phyloP scores from a whole-genome alignment of 352 stramenopile genomes.

The Globisporangium megalacanthum region DNA sequence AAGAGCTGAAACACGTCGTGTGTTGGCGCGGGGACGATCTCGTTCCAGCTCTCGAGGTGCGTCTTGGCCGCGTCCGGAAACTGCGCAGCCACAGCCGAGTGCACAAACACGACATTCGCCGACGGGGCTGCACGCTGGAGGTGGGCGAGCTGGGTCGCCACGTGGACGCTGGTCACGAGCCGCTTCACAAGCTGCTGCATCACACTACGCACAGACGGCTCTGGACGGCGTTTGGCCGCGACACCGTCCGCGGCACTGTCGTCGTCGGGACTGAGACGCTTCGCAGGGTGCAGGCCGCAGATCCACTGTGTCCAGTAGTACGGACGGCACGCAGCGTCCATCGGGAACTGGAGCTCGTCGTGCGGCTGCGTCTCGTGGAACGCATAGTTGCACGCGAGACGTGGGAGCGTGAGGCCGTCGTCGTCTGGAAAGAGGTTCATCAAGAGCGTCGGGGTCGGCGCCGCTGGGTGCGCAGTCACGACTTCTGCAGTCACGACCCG shows the following conservation, averaged over 20 bases:
- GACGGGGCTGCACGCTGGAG: slow-evolving; percentile 21
- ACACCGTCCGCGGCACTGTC: background rate
- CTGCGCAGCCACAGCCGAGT: slow-evolving; percentile 28
- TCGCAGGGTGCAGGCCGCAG: slow-evolving; percentile 45
- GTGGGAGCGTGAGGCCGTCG: slow-evolving; percentile 37
- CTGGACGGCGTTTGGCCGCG: slow-evolving; percentile 23
- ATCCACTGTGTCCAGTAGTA: slow-evolving; percentile 80
- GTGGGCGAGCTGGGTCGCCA: slow-evolving; percentile 42
- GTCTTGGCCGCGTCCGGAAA: slow-evolving; percentile 46
- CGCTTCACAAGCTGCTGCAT: slow-evolving; percentile 57
- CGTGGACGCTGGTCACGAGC: slow-evolving; percentile 29
- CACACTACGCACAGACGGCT: slow-evolving; percentile 66
- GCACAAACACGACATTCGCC: slow-evolving; percentile 21
- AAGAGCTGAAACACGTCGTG: slow-evolving; percentile 44
- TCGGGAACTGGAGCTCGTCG: slow-evolving; percentile 42
- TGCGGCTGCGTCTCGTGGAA: slow-evolving; percentile 20
- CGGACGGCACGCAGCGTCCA: slow-evolving; percentile 30
- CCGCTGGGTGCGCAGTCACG: slow-evolving; percentile 13
- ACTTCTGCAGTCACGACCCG: slow-evolving; percentile 58
- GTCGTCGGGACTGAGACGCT: slow-evolving; percentile 20
- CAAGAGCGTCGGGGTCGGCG: slow-evolving; percentile 22
- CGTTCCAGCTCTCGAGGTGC: slow-evolving; percentile 46
- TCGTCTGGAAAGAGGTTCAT: slow-evolving; percentile 66
- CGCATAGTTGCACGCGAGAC: slow-evolving; percentile 40
- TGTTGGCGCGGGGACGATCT: slow-evolving; percentile 20